Evolutionary conservation across 441 rosid genomes (phyloP), one percentile per base, ranked within the genome.

Genomic region (Adansonia gregorii): DNA sequence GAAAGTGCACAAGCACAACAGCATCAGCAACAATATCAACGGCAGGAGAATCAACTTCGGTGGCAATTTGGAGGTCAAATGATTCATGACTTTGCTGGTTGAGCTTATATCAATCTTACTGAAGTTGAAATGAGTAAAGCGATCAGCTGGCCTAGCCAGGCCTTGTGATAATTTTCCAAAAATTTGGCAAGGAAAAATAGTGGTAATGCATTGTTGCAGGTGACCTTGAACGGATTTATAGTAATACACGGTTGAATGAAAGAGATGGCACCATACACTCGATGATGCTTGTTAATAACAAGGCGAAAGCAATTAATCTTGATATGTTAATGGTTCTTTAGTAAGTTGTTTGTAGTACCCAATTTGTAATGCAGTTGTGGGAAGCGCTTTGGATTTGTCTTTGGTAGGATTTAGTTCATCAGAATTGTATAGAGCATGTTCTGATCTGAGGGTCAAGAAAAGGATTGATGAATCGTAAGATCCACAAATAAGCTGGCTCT

Each of bases 51-150:
- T 78, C 87, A 82, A 61, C 85, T 85, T 43, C 55, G 80, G 78
- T 76, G 77, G 80, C 89, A 79, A 31, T 86, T 79, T 27, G 93
- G 89, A 17, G 91, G 89, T 64, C 89, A 83, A 70, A 83, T 84
- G 83, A 76, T 87, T 75, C 90, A 83, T 61, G 93, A 91, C 75
- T 86, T 86, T 70, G 89, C 67, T 11, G 93, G 87, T 75, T 89
- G 82, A 86, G 71, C 27, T 15, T 60, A 11, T 31, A 14, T 31
- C 11, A 31, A 4, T 48, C 2, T 31, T 8, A 11, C 56, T 9
- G 20, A 41, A 68, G 17, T 0, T 24, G 66, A 22, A 55, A 66
- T 4, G 35, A 46, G 17, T 39, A 31, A 24, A 35, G 48, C 5
- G 52, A 55, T 22, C 61, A 31, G 10, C 54, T 55, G 9, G 52